Evolutionary conservation across 768 basidiomycete genomes (phyloP), one percentile per base, ranked within the genome.

Genomic region (Auricularia heimuer): DNA sequence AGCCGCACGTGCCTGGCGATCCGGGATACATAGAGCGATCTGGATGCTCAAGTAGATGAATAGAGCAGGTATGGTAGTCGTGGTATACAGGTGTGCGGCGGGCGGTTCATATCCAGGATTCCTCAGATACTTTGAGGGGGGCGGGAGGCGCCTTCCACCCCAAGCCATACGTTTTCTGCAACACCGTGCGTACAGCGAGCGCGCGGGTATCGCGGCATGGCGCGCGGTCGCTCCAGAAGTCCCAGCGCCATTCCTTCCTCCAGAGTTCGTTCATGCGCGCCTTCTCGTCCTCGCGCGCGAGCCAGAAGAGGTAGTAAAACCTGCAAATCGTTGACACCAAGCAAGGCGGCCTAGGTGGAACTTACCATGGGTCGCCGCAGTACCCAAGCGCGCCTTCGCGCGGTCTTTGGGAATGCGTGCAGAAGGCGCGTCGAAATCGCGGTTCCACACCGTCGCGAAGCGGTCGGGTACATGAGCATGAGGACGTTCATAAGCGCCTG

Each of bases 241-340:
- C 47, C 47, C 47, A 51, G 47, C 18, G 47, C 47, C 47, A 51
- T 18, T 51, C 47, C 6, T 54, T 44, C 0, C 51, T 35, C 71
- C 71, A 72, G 24, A 65, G 35, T 10, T 63, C 62, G 24, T 61
- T 51, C 73, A 73, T 73, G 58, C 29, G 42, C 54, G 44, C 63
- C 35, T 67, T 66, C 63, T 73, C 73, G 14, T 62, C 61, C 18
- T 68, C 65, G 7, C 70, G 66, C 1, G 81, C 78, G 3, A 83
- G 70, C 73, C 76, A 84, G 70, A 78, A 85, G 63, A 83, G 78
- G 67, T 82, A 83, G 66, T 83, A 83, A 56, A 74, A 81, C 44
- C 44, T 45, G 44, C 44, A 18, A 45, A 45, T 10, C 44, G 44
- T 45, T 18, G 18, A 18, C 44, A 10, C 44, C 44, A 18, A 11